phyloP scores from a whole-genome alignment of 2,329 filamentous ascomycete species.

The Phialophora chinensis region DNA sequence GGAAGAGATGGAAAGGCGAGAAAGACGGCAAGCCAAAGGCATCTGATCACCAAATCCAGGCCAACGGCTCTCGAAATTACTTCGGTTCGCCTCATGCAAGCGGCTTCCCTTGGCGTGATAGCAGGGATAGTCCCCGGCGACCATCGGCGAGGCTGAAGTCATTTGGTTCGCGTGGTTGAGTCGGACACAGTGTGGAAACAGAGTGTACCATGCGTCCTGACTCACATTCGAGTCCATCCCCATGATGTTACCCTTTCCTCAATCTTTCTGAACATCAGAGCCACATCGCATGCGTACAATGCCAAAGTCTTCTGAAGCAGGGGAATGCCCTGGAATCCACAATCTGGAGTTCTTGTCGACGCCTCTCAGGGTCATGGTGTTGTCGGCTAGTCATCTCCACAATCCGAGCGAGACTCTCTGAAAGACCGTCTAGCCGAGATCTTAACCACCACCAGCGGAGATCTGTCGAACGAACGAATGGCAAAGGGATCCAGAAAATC shows the following conservation, averaged over 20 bases:
- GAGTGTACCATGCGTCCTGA: background rate
- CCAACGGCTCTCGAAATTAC: slow-evolving; percentile 17
- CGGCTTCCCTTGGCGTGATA: slow-evolving; percentile 2
- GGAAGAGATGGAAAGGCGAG: slow-evolving; percentile 5
- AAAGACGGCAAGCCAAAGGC: background rate
- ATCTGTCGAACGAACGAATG: background rate
- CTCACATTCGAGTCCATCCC: background rate
- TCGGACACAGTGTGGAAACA: background rate
- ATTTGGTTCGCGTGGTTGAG: background rate
- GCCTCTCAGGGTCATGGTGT: slow-evolving; percentile 1
- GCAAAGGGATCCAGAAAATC: background rate
- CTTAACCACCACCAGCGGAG: background rate
- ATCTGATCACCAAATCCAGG: slow-evolving; percentile 8
- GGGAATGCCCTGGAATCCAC: background rate
- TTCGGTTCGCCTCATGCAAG: slow-evolving; percentile 12
- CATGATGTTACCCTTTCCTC: background rate
- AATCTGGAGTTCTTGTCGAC: background rate
- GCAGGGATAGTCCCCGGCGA: background rate
- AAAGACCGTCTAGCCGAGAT: background rate
- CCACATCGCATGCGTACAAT: background rate
- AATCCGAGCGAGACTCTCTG: slow-evolving; percentile 10
- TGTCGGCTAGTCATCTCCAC: slow-evolving; percentile 4
- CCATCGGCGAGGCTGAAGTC: background rate
- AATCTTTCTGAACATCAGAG: background rate
- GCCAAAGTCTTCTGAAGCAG: background rate